Percentiles rank a stretch among this genome's conserved stretches.
phyloP scores from a whole-genome alignment of 2,329 filamentous ascomycete species.

The Chaetomium sp. region DNA sequence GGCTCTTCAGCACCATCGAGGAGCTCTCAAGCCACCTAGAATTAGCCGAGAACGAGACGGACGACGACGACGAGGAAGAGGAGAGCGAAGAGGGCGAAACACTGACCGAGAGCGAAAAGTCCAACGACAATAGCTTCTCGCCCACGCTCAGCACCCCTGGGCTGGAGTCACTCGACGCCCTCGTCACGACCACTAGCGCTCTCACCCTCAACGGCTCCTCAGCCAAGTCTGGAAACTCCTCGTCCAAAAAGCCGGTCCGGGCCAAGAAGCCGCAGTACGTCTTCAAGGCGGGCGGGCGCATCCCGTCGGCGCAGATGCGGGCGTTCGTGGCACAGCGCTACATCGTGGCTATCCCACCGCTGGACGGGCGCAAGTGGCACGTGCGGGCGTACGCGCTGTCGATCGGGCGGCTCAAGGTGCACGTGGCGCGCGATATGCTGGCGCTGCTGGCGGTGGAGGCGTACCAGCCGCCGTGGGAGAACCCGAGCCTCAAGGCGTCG shows the following conservation, averaged over 20 bases:
- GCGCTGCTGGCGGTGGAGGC: slow-evolving; percentile 41
- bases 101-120: slow-evolving; percentile 23
- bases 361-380: slow-evolving; percentile 44
- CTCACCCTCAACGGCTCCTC: slow-evolving; percentile 25
- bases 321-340: slow-evolving; percentile 45
- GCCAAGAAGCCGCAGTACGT: slow-evolving; percentile 31
- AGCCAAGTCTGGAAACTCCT: too few relatives aligned
- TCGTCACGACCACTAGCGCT: slow-evolving; percentile 38
- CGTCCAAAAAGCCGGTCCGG: slow-evolving; percentile 19
- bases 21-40: slow-evolving; percentile 43
- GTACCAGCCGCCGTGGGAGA: slow-evolving; percentile 44
- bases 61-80: slow-evolving; percentile 37
- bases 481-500: slow-evolving; percentile 40
- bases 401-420: slow-evolving; percentile 43
- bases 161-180: slow-evolving; percentile 37
- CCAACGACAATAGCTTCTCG: slow-evolving; percentile 30
- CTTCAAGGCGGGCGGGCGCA: slow-evolving; percentile 41
- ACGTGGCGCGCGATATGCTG: slow-evolving; percentile 44
- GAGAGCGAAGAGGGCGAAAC: slow-evolving; percentile 20
- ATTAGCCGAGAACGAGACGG: slow-evolving; percentile 40
- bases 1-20: slow-evolving; percentile 44
- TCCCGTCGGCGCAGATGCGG: slow-evolving; percentile 43
- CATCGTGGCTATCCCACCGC: slow-evolving; percentile 39
- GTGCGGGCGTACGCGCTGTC: slow-evolving; percentile 43
- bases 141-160: slow-evolving; percentile 37